phyloP scores from a whole-genome alignment of 805 yeast genomes.

The Saccharomyces jurei region DNA sequence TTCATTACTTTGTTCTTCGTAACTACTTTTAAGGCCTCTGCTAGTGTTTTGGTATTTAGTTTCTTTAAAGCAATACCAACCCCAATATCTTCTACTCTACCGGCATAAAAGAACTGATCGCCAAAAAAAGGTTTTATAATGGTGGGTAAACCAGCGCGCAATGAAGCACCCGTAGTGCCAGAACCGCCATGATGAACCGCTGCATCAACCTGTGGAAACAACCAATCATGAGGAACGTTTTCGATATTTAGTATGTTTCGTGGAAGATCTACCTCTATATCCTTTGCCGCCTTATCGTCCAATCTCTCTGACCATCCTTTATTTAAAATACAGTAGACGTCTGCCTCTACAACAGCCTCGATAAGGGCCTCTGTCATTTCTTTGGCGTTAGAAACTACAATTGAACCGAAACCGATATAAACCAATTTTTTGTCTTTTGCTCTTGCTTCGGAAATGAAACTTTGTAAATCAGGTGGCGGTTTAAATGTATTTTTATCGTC shows the following conservation, averaged over 20 bases:
- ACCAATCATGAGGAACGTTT: constrained; percentile 86
- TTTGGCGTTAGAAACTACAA: constrained; percentile 77
- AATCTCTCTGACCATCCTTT: constrained; percentile 92
- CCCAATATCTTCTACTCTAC: constrained; percentile 80
- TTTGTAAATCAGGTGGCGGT: constrained; percentile 51
- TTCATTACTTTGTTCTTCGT: constrained; percentile 58
- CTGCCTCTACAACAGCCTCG: constrained; percentile 72
- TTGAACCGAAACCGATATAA: constrained; percentile 93
- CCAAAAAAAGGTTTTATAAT: constrained; percentile 93
- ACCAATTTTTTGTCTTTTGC: constrained; percentile 60
- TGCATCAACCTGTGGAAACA: constrained; percentile 80
- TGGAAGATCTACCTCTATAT: constrained; percentile 46
- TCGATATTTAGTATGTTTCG: constrained; percentile 61
- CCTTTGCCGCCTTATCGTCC: constrained; percentile 30
- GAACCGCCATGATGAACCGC: constrained; percentile 98
- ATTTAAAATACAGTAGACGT: constrained; percentile 76
- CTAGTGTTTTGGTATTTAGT: constrained; percentile 53
- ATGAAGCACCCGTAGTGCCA: constrained; percentile 90
- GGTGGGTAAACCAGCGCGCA: constrained; percentile 82
- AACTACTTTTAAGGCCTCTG: constrained; percentile 62
- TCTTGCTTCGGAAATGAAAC: constrained; percentile 58
- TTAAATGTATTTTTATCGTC: constrained; percentile 51
- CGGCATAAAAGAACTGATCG: constrained; percentile 89
- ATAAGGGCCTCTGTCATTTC: constrained; percentile 70
- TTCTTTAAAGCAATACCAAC: constrained; percentile 68